Conservation (phyloP, 2,329 filamentous ascomycete species). For the Aspergillus brasiliensis region DNA sequence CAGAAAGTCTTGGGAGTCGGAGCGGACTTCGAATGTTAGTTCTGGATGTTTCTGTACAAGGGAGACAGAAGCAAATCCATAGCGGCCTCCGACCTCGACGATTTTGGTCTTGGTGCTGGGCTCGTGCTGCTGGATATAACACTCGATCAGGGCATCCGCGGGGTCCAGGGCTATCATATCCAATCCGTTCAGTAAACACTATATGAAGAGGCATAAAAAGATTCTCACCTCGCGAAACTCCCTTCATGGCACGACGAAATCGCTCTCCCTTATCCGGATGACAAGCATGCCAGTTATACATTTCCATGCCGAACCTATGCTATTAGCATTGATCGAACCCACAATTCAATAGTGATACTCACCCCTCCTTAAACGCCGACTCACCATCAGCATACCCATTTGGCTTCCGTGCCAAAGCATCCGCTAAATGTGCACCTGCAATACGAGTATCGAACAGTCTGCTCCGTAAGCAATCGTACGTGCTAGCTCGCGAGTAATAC, state of each 20-base stretch:
- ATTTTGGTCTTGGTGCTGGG: not conserved
- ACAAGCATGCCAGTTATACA: conserved; percentile 2
- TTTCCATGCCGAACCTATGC: not conserved
- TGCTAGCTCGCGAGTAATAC: not conserved
- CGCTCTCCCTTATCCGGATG: conserved; percentile 1
- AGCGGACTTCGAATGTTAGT: not conserved
- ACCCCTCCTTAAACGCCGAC: not conserved
- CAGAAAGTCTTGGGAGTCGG: not conserved
- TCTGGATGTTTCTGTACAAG: not conserved
- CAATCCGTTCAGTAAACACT: no score
- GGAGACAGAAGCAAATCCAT: not conserved
- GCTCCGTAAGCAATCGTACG: not conserved
- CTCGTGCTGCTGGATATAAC: not conserved
- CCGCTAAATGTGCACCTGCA: not conserved
- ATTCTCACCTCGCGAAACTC: not conserved
- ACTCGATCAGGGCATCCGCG: not conserved
- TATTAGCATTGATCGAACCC: not conserved
- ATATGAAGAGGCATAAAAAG: not conserved
- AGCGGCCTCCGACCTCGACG: not conserved
- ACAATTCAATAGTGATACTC: fast-evolving
- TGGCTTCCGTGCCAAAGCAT: not conserved
- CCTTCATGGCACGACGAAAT: conserved; percentile 2
- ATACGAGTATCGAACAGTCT: not conserved
- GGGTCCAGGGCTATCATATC: not conserved
- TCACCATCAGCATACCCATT: not conserved